These are phyloP conservation scores for Rhizopogon vesiculosus DNA, from an alignment of 768 basidiomycete species.

Conservation along the genomic window DNA sequence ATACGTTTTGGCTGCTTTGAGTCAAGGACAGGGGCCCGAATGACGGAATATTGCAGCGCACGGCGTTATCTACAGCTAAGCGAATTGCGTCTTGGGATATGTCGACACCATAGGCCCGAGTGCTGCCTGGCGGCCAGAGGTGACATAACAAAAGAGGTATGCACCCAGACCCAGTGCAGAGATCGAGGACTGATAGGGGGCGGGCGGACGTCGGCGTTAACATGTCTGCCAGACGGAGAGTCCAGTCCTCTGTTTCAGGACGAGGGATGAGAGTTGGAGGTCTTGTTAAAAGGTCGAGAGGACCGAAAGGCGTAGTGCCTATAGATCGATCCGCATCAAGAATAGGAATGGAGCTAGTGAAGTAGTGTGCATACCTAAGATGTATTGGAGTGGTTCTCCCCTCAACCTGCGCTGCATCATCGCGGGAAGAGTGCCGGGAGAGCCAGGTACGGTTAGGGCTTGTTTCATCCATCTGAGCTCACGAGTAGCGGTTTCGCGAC, in stretches of 20 bases:
- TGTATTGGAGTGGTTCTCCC: constrained; percentile 88
- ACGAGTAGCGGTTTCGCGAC: constrained; percentile 27
- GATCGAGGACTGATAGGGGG: constrained; percentile 61
- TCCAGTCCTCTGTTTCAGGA: constrained; percentile 90
- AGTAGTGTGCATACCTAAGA: constrained; percentile 55
- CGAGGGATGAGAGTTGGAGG: constrained; percentile 90
- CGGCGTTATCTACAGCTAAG: constrained; percentile 44
- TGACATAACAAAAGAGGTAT: constrained; percentile 83
- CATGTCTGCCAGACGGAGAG: constrained; percentile 51
- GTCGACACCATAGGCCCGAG: constrained; percentile 63
- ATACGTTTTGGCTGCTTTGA: constrained; percentile 20
- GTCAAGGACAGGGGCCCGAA: background rate
- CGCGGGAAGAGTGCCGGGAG: constrained; percentile 24
- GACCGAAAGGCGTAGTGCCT: constrained; percentile 87
- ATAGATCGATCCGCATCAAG: background rate
- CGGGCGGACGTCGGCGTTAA: constrained; percentile 27
- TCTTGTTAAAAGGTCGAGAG: constrained; percentile 66
- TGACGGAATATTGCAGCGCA: constrained; percentile 15
- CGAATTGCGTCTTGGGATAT: constrained; percentile 54
- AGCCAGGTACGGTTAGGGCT: constrained; percentile 13
- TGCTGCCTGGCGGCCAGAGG: constrained; percentile 50
- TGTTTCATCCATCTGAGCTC: constrained; percentile 50
- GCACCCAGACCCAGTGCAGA: constrained; percentile 92
- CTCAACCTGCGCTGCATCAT: constrained; percentile 55
- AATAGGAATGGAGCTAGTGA: background rate